These are phyloP conservation scores for Claviceps sorghi DNA, from an alignment of 2,329 filamentous ascomycete genomes.

Conservation along the genomic window DNA sequence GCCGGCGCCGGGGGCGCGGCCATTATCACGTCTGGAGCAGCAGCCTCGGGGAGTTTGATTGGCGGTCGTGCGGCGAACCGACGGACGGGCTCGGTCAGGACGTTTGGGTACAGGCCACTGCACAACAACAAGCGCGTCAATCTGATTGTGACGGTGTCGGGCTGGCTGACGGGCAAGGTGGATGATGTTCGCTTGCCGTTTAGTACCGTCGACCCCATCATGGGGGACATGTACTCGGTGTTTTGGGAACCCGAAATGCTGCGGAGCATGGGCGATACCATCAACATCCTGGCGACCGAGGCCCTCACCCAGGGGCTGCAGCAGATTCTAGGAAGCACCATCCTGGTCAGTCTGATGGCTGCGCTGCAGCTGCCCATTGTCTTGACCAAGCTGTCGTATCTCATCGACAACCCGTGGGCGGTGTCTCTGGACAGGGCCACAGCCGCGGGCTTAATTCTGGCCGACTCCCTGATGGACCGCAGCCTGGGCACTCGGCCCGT, in stretches of 20 bases:
- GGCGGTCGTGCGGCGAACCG: constrained; percentile 73
- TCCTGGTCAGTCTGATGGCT: constrained; percentile 80
- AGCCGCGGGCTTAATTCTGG: constrained; percentile 77
- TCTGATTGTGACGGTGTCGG: constrained; percentile 84
- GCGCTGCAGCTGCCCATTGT: constrained; percentile 85
- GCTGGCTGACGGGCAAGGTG: constrained; percentile 97
- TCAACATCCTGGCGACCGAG: constrained; percentile 96
- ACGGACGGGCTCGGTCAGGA: constrained; percentile 81
- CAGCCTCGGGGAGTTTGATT: constrained; percentile 74
- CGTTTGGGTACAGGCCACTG: constrained; percentile 89
- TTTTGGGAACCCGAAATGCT: constrained; percentile 98
- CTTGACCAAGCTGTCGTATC: constrained; percentile 81
- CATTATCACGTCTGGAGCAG: constrained; percentile 80
- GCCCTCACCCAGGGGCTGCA: constrained; percentile 92
- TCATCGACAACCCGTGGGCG: constrained; percentile 97
- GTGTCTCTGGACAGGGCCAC: constrained; percentile 89
- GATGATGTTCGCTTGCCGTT: constrained; percentile 93
- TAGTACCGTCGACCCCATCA: constrained; percentile 90
- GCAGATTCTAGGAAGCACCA: constrained; percentile 82
- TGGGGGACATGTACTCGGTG: constrained; percentile 96
- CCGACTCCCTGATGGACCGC: constrained; percentile 82
- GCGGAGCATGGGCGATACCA: constrained; percentile 93
- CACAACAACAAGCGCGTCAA: constrained; percentile 98
- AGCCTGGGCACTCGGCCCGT: constrained; percentile 84
- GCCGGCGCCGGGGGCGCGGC: constrained; percentile 86